These are phyloP conservation scores for Diaporthe velutina DNA, from an alignment of 2,329 filamentous ascomycete genomes.

Conservation along the genomic window DNA sequence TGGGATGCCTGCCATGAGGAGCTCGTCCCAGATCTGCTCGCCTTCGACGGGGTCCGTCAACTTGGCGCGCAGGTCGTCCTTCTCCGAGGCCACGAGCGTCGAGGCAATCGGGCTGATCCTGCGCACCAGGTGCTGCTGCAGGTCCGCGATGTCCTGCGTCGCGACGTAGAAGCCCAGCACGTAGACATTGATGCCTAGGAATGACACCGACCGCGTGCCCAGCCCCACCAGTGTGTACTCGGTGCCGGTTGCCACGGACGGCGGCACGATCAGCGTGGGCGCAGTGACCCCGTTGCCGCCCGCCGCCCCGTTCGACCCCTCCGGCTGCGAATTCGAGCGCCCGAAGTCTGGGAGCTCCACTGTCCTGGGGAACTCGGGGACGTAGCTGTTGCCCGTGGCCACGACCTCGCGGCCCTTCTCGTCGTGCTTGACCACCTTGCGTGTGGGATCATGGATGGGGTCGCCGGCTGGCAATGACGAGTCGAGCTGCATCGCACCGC, in stretches of 20 bases:
- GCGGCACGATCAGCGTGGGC: constrained; percentile 45
- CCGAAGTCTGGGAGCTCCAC: constrained; percentile 70
- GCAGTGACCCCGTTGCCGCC: constrained; percentile 47
- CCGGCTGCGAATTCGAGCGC: not conserved
- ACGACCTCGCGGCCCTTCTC: constrained; percentile 81
- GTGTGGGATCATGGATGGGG: constrained; percentile 63
- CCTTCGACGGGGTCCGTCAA: constrained; percentile 79
- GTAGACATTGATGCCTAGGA: constrained; percentile 92
- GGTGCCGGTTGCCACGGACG: constrained; percentile 54
- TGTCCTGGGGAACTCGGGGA: constrained; percentile 82
- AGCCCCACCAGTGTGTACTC: constrained; percentile 92
- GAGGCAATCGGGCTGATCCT: constrained; percentile 83
- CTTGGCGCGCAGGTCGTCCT: constrained; percentile 75
- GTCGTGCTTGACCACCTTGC: constrained; percentile 73
- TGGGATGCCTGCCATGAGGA: constrained; percentile 77
- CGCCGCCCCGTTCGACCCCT: constrained; percentile 40
- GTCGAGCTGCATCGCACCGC: constrained; percentile 52
- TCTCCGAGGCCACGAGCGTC: constrained; percentile 85
- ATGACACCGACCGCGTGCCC: constrained; percentile 90
- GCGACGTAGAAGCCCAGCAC: constrained; percentile 94
- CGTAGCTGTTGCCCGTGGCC: constrained; percentile 83
- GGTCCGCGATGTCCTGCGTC: constrained; percentile 81
- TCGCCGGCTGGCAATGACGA: constrained; percentile 57
- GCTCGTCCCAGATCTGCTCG: constrained; percentile 79
- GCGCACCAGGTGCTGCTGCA: constrained; percentile 83